Conservation (phyloP, 345 rosid genomes). For the Populus tremula region DNA sequence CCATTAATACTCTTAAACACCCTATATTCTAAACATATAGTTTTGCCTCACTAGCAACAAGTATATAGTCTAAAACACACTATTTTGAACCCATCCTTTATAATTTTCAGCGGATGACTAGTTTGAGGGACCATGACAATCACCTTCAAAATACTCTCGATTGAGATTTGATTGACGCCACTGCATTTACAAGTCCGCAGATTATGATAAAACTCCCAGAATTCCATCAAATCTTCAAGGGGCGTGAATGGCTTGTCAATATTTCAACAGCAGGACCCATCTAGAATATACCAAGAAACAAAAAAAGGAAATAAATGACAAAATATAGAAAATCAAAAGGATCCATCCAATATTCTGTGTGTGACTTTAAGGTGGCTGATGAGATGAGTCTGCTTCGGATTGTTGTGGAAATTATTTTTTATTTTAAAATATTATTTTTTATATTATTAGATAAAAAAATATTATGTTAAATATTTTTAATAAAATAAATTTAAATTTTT, state of each 20-base stretch:
- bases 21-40: accelerated
- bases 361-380: neutral
- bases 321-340: neutral
- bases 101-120: neutral
- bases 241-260: neutral
- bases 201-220: neutral
- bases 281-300: neutral
- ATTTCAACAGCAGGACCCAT: neutral
- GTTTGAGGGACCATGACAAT: neutral
- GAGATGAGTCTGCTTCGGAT: too few relatives aligned
- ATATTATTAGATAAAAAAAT: too few relatives aligned
- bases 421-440: too few relatives aligned
- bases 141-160: neutral
- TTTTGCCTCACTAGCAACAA: too few relatives aligned
- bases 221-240: neutral
- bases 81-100: neutral
- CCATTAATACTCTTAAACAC: accelerated
- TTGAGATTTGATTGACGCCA: neutral
- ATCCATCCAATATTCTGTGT: neutral
- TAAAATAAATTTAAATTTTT: too few relatives aligned
- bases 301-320: neutral
- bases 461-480: too few relatives aligned
- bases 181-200: neutral
- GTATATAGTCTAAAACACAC: too few relatives aligned
- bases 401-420: too few relatives aligned